A percentile compares a stretch with the other conserved stretches of the same genome.
Evolutionary conservation across 345 rosid species (phyloP).

Genomic region (Moringa oleifera): DNA sequence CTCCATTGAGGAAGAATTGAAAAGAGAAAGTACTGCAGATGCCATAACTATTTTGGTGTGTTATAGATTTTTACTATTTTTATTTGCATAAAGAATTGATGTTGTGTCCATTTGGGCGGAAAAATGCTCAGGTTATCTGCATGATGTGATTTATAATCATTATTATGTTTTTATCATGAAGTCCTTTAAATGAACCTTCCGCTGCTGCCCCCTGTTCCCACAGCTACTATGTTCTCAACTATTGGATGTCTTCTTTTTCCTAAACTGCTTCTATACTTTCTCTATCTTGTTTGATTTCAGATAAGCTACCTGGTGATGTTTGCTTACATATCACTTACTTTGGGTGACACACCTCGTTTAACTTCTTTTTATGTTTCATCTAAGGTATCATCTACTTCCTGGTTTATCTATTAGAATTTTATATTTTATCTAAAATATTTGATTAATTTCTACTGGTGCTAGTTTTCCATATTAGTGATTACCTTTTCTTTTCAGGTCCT

Average conservation of each 20-base stretch:
- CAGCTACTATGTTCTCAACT: background rate
- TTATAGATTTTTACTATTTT: background rate
- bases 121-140: background rate
- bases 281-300: constrained; percentile 39
- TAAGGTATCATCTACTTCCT: constrained; percentile 46
- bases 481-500: constrained; percentile 44
- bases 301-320: constrained; percentile 99
- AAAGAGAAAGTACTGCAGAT: constrained; percentile 98
- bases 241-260: background rate
- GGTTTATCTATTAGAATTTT: constrained; percentile 5
- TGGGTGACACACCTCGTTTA: constrained; percentile 71
- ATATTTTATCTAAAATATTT: background rate
- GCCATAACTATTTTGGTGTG: constrained; percentile 76
- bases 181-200: too few species aligned
- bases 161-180: too few species aligned
- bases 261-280: background rate
- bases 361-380: constrained; percentile 77
- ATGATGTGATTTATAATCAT: background rate
- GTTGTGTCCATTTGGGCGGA: background rate
- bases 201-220: background rate
- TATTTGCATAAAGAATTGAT: background rate
- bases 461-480: background rate
- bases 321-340: constrained; percentile 86
- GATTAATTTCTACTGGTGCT: background rate
- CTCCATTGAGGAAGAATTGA: constrained; percentile 90